Percentiles rank a stretch among this genome's conserved stretches.
Conservation (phyloP, 2,329 filamentous ascomycete genomes). For the Alternaria arbusti region DNA sequence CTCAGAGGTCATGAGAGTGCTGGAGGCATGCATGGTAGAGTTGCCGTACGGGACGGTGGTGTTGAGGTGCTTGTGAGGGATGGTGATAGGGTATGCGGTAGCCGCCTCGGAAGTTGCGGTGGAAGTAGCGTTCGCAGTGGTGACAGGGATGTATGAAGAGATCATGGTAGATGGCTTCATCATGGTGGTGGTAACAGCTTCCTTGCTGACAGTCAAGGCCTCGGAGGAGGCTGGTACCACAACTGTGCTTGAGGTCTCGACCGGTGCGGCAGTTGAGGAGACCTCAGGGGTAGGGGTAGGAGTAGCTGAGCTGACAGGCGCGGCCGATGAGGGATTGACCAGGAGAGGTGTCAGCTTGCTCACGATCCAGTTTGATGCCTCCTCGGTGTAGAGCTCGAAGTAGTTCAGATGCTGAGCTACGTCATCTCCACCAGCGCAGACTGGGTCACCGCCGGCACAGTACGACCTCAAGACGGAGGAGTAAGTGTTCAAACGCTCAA, state of each 20-base stretch:
- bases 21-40: slow-evolving; percentile 1
- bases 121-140: background rate
- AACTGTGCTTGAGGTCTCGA: background rate
- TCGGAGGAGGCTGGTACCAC: background rate
- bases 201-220: background rate
- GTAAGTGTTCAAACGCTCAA: slow-evolving; percentile 5
- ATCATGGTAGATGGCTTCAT: background rate
- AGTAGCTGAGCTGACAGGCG: background rate
- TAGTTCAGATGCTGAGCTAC: slow-evolving; percentile 8
- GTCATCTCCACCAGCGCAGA: background rate
- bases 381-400: slow-evolving; percentile 9
- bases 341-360: slow-evolving; percentile 8
- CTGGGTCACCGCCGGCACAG: slow-evolving; percentile 8
- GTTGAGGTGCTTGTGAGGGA: background rate
- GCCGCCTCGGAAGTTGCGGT: background rate
- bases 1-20: background rate
- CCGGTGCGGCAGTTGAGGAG: background rate
- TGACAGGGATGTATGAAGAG: slow-evolving; percentile 1
- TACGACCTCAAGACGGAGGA: slow-evolving; percentile 8
- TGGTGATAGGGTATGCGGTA: background rate
- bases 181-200: background rate
- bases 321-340: slow-evolving; percentile 1
- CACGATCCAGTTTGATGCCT: slow-evolving; percentile 6
- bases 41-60: slow-evolving; percentile 1
- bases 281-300: background rate